phyloP scores from a whole-genome alignment of 352 stramenopile species.

The Phytophthora cryptogea region DNA sequence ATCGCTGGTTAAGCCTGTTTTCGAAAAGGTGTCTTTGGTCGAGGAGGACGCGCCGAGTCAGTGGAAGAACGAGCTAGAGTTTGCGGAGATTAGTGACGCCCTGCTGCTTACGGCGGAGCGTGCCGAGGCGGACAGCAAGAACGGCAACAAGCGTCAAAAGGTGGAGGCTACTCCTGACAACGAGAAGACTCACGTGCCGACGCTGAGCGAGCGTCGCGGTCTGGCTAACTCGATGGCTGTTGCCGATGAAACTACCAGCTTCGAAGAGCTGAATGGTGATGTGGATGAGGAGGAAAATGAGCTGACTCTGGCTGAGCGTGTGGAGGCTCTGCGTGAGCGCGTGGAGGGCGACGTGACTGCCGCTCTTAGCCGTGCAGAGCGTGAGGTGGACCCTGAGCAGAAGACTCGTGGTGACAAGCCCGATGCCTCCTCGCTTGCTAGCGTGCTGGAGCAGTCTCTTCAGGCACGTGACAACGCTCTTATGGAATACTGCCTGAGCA shows the following conservation, averaged over 20 bases:
- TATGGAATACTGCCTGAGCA: slow-evolving; percentile 83
- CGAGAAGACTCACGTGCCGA: slow-evolving; percentile 73
- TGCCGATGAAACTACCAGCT: slow-evolving; percentile 59
- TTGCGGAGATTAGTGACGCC: slow-evolving; percentile 66
- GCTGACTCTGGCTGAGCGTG: slow-evolving; percentile 72
- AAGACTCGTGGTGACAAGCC: slow-evolving; percentile 48
- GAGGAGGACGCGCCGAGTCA: slow-evolving; percentile 60
- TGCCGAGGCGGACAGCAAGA: slow-evolving; percentile 36
- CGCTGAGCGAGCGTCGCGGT: slow-evolving; percentile 69
- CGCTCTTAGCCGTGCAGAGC: slow-evolving; percentile 57
- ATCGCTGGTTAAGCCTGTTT: slow-evolving; percentile 76
- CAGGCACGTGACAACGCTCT: slow-evolving; percentile 89
- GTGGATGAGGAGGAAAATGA: slow-evolving; percentile 62
- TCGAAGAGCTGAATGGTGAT: slow-evolving; percentile 58
- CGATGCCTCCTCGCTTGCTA: slow-evolving; percentile 83
- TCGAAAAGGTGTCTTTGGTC: slow-evolving; percentile 65
- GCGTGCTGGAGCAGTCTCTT: slow-evolving; percentile 81
- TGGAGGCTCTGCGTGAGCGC: slow-evolving; percentile 76
- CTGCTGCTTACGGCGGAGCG: slow-evolving; percentile 58
- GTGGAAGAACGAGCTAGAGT: slow-evolving; percentile 58
- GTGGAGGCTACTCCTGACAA: slow-evolving; percentile 41
- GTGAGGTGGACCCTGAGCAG: slow-evolving; percentile 42
- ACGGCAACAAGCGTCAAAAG: slow-evolving; percentile 68
- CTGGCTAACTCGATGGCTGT: slow-evolving; percentile 61
- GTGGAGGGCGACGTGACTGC: slow-evolving; percentile 73